These are phyloP conservation scores for Mycogone perniciosa DNA, from an alignment of 2,329 filamentous ascomycete genomes.

Conservation along the genomic window DNA sequence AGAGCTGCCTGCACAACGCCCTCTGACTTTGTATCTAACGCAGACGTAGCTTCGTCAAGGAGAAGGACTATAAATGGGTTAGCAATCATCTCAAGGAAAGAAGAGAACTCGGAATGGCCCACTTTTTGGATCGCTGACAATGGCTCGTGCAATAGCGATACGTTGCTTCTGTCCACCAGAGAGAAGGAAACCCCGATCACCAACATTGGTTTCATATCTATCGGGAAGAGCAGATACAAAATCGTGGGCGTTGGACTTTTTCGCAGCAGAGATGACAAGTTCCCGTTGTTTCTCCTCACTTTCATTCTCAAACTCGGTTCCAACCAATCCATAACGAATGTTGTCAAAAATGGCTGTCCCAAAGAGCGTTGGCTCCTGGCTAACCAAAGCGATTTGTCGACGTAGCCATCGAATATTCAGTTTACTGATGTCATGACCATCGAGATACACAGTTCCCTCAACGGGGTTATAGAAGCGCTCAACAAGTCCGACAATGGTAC, in stretches of 20 bases:
- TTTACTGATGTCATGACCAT: constrained; percentile 72
- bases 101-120: constrained; percentile 18
- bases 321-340: constrained; percentile 84
- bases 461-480: constrained; percentile 94
- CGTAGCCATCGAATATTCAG: constrained; percentile 88
- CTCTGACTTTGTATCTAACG: constrained; percentile 90
- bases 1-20: constrained; percentile 90
- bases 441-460: constrained; percentile 68
- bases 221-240: constrained; percentile 80
- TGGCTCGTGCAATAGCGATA: constrained; percentile 85
- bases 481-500: constrained; percentile 85
- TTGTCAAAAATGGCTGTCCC: constrained; percentile 84
- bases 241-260: constrained; percentile 89
- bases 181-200: constrained; percentile 84
- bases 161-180: constrained; percentile 96
- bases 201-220: constrained; percentile 90
- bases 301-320: constrained; percentile 65
- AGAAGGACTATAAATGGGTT: constrained; percentile 54
- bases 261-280: constrained; percentile 73
- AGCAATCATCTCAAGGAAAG: background rate
- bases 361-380: constrained; percentile 89
- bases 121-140: constrained; percentile 84
- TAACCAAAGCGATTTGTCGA: constrained; percentile 86
- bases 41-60: constrained; percentile 90
- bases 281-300: constrained; percentile 61